Base-by-base conservation (phyloP, 345 rosid species). In the Euphorbia pulcherrima region DNA sequence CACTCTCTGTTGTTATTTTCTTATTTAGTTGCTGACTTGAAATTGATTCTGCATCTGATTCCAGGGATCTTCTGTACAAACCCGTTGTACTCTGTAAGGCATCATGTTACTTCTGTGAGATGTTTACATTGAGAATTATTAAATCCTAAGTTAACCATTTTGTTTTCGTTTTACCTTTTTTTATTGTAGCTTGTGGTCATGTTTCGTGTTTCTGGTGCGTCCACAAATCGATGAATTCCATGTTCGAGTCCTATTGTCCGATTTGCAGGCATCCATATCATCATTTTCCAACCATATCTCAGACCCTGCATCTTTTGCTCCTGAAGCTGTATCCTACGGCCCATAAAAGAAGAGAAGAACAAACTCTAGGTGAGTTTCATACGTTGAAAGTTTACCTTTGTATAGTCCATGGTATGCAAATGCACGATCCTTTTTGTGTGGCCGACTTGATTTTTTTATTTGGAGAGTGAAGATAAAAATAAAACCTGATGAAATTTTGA, bases 141-240 rank as follows among this genome's bases (percentile, higher is more conserved):
- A 48, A 8, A 13, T 59, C 54, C 13, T 46, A 40, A 30, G 60
- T 71, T 73, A n/a, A 47, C 61, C n/a, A 40, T 0, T 65, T 26
- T 37, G 63, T 21, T 59, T 33, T 12, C 20, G 29, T 16, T 14
- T 27, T n/a, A 12, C 33, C 47, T 37, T 14, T 39, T 51, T 35
- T 55, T 26, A n/a, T 64, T 64, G 82, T 78, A 92, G 98, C 84
- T 54, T 92, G 98, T 81, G 98, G 97, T 62, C 97, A 88, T 63
- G 44, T 92, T 23, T 83, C 97, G 58, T 90, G 98, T 83, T 93
- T 93, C 72, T 93, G 97, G 98, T 93, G 98, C 46, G 94, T 88
- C 8, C 81, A 86, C 63, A 66, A 35, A 20, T 88, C 92, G 1
- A 93, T 93, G 98, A 78, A 13, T 61, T 2, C 46, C 18, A 1